Evolutionary conservation across 169 alveolate genomes (phyloP).

Genomic region (Plasmodium malariae): DNA sequence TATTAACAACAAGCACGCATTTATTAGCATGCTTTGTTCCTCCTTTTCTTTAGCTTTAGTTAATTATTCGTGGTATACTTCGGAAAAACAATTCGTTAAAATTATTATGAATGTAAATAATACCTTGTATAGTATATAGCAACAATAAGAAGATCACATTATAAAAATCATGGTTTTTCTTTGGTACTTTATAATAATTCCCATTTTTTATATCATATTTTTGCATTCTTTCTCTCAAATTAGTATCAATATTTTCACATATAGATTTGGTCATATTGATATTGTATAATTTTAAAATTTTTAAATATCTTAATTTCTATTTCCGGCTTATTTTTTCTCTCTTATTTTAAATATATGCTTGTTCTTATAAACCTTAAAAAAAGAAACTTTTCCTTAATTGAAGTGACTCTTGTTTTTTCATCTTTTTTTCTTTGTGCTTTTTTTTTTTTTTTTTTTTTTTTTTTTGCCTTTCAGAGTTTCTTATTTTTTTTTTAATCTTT

Average conservation of each 20-base stretch:
- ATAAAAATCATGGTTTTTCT: constrained; percentile 48
- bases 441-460: too few relatives aligned
- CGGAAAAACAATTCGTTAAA: neutral
- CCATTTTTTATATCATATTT: constrained; percentile 38
- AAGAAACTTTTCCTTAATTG: too few relatives aligned
- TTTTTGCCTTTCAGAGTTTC: too few relatives aligned
- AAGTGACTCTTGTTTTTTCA: too few relatives aligned
- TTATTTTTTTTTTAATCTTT: too few relatives aligned
- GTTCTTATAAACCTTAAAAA: too few relatives aligned
- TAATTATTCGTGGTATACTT: neutral
- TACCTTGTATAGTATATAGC: constrained; percentile 74
- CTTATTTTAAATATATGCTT: constrained; percentile 6
- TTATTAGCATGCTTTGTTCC: neutral
- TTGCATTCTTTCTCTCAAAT: constrained; percentile 31
- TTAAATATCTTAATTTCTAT: neutral
- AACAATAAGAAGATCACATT: constrained; percentile 74
- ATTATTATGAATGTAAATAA: neutral
- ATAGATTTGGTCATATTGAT: constrained; percentile 44
- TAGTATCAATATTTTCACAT: constrained; percentile 27
- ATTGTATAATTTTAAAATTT: neutral
- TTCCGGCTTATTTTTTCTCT: neutral
- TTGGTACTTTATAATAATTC: constrained; percentile 17
- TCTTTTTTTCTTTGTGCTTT: too few relatives aligned
- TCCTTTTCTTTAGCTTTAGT: neutral
- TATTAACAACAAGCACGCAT: too few relatives aligned